A percentile compares a stretch with the other conserved stretches of the same genome.
phyloP scores from a whole-genome alignment of 2,329 filamentous ascomycete genomes.

The Exserohilum rostratum region DNA sequence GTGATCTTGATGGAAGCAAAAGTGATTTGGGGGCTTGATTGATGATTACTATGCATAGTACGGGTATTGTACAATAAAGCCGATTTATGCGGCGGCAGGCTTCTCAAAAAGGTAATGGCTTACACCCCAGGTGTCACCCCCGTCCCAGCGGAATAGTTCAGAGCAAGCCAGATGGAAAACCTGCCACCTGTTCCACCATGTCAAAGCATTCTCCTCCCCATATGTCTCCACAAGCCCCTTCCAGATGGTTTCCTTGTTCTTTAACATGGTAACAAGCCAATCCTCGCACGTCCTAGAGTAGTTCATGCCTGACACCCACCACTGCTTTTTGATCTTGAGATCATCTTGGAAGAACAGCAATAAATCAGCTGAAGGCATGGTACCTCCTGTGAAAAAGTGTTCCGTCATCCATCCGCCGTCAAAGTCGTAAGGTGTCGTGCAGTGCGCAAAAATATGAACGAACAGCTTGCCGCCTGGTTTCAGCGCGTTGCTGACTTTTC shows the following conservation, averaged over 20 bases:
- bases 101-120: slow-evolving; percentile 72
- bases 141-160: slow-evolving; percentile 69
- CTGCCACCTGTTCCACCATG: slow-evolving; percentile 74
- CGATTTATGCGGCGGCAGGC: slow-evolving; percentile 23
- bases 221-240: slow-evolving; percentile 69
- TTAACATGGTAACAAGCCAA: slow-evolving; percentile 67
- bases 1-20: background rate
- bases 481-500: slow-evolving; percentile 65
- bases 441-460: slow-evolving; percentile 71
- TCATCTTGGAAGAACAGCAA: slow-evolving; percentile 70
- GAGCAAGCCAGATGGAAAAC: slow-evolving; percentile 75
- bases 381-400: slow-evolving; percentile 75
- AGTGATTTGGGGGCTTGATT: background rate
- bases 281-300: slow-evolving; percentile 75
- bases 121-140: slow-evolving; percentile 72
- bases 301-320: slow-evolving; percentile 73
- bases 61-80: background rate
- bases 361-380: slow-evolving; percentile 72
- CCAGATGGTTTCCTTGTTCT: slow-evolving; percentile 66
- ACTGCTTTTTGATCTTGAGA: slow-evolving; percentile 65
- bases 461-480: slow-evolving; percentile 70
- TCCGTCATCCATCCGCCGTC: slow-evolving; percentile 76
- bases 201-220: slow-evolving; percentile 62
- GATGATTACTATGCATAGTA: background rate
- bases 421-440: slow-evolving; percentile 70